Base-by-base conservation (phyloP, 768 basidiomycete species). In the Naganishia antarctica region DNA sequence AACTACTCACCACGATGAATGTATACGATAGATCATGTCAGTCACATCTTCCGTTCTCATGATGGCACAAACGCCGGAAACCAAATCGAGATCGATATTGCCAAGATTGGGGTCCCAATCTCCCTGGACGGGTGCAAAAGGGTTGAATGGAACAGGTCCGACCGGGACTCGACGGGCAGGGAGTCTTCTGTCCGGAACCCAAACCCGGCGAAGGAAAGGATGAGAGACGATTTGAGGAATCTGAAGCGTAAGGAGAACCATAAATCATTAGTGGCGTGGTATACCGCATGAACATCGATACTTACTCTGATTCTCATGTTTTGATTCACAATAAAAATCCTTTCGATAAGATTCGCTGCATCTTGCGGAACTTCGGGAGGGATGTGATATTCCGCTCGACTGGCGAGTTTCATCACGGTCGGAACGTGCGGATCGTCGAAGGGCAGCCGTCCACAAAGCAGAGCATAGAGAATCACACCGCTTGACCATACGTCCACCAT, bases 401-500 rank as follows among this genome's bases (percentile, higher is more conserved):
- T 79, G 76, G 90, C 90, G 75, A 98, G 93, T 76, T 94, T 94
- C 25, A 98, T 82, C 40, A 97, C 82, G 3, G 79, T 69, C 18
- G 77, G 70, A 49, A 80, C 78, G 53, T 92, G 87, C 79, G 88
- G 87, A 81, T 96, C 91, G 72, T 96, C 93, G 72, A 96, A 97
- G 5, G 93, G 93, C 21, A 97, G 86, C 61, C 88, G 81, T 12
- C 93, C 91, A 31, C 90, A 90, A 43, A 96, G 82, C 49, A 97
- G 83, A 31, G 91, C 89, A 76, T 84, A 96, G 51, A 96, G 84
- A 69, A 94, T 91, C 47, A 97, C 90, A 25, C 93, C 93, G 66
- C 91, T 91, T 70, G 91, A 93, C 92, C 92, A 97, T 71, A 97
- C 90, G 77, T 96, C 93, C 2, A 91, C 90, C 5, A 89, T 87